Conservation (phyloP, 441 rosid genomes). For the Adansonia madagascariensis region DNA sequence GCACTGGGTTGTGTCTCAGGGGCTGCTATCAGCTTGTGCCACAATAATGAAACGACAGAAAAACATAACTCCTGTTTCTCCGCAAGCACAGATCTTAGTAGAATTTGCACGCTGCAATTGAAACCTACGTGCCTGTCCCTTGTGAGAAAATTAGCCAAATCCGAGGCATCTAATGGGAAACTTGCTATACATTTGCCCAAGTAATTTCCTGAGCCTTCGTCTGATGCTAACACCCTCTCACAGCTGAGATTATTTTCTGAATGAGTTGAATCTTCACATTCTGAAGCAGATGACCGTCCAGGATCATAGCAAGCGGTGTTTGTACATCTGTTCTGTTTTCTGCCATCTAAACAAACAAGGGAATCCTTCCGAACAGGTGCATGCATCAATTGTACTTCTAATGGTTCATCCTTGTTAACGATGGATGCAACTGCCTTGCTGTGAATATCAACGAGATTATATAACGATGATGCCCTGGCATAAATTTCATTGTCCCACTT, state of each 20-base stretch:
- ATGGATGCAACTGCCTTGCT: constrained; percentile 96
- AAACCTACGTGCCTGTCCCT: constrained; percentile 92
- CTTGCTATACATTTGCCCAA: constrained; percentile 63
- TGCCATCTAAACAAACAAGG: constrained; percentile 43
- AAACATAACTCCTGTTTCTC: constrained; percentile 97
- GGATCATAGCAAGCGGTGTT: constrained; percentile 49
- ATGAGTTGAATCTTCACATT: constrained; percentile 42
- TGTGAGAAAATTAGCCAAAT: constrained; percentile 96
- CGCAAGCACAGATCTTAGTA: constrained; percentile 79
- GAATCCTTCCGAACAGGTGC: constrained; percentile 73
- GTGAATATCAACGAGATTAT: constrained; percentile 93
- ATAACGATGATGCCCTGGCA: constrained; percentile 84
- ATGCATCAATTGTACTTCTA: constrained; percentile 73
- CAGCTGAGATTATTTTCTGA: constrained; percentile 50
- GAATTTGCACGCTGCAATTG: constrained; percentile 84
- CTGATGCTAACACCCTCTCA: constrained; percentile 47
- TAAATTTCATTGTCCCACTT: constrained; percentile 92
- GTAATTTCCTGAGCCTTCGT: constrained; percentile 58
- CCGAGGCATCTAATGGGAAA: constrained; percentile 85
- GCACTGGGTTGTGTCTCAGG: constrained; percentile 93
- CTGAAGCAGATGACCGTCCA: constrained; percentile 50
- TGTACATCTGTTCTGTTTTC: constrained; percentile 52
- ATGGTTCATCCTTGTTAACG: constrained; percentile 92
- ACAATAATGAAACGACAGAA: constrained; percentile 66
- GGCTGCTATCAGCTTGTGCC: constrained; percentile 93